A percentile compares a stretch with the other conserved stretches of the same genome.
phyloP scores from a whole-genome alignment of 148 eudicot species.

The Cornus suecica region DNA sequence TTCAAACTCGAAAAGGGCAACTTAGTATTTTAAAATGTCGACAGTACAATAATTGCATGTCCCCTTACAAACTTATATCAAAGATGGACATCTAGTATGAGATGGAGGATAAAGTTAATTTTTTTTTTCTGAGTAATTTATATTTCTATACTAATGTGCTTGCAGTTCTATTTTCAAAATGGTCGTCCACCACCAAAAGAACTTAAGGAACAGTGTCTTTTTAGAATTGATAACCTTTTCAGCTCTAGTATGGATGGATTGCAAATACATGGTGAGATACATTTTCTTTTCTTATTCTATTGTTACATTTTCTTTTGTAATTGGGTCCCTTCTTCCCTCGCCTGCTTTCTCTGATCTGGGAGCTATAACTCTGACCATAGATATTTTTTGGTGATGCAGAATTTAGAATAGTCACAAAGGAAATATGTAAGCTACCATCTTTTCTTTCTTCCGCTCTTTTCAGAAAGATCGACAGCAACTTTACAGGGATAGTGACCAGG shows the following conservation, averaged over 20 bases:
- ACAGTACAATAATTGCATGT: too few species aligned
- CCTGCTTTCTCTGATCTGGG: not conserved
- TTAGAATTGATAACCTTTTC: slow-evolving; percentile 16
- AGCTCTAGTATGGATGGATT: slow-evolving; percentile 12
- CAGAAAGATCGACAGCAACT: slow-evolving; percentile 29
- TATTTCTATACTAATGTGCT: not conserved
- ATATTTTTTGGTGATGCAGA: slow-evolving; percentile 18
- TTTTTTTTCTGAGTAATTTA: too few species aligned
- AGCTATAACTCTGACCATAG: not conserved
- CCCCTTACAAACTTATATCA: too few species aligned
- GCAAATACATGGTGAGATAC: slow-evolving; percentile 16
- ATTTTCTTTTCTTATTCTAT: not conserved
- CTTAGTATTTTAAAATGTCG: too few species aligned
- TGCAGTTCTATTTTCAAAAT: slow-evolving; percentile 24
- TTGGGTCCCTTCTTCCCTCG: not conserved
- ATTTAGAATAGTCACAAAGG: slow-evolving; percentile 33
- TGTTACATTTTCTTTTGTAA: not conserved
- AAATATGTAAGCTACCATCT: slow-evolving; percentile 38
- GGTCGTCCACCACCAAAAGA: slow-evolving; percentile 18
- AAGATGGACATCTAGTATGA: too few species aligned
- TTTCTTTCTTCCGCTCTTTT: slow-evolving; percentile 34
- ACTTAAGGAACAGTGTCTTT: slow-evolving; percentile 14
- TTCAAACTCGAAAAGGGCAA: too few species aligned
- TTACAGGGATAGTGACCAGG: slow-evolving; percentile 39
- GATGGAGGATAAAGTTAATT: too few species aligned